These are phyloP conservation scores for Aspergillus bertholletiae DNA, from an alignment of 495 filamentous ascomycete species.

Conservation along the genomic window DNA sequence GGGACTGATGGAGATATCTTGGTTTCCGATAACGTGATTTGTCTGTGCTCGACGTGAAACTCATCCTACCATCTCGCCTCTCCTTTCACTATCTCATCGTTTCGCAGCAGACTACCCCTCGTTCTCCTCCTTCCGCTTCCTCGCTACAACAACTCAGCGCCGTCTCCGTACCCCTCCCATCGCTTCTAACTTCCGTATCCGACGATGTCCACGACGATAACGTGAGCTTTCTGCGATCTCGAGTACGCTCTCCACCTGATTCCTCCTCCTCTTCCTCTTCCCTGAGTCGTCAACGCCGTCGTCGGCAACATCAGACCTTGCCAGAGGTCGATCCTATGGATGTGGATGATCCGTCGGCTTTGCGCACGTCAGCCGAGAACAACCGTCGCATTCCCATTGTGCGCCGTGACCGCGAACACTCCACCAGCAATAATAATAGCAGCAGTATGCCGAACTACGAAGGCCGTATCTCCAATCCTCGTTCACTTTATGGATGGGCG, in stretches of 20 bases:
- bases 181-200: conserved; percentile 40
- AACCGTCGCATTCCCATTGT: conserved; percentile 43
- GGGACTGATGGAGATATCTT: neutral
- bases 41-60: neutral
- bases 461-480: conserved; percentile 43
- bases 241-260: conserved; percentile 30
- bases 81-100: neutral
- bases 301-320: conserved; percentile 27
- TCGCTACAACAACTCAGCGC: conserved; percentile 26
- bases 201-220: conserved; percentile 58
- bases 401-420: conserved; percentile 30
- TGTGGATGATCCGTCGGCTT: conserved; percentile 32
- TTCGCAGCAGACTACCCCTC: conserved; percentile 4
- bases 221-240: conserved; percentile 54
- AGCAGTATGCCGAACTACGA: conserved; percentile 43
- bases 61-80: neutral
- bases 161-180: conserved; percentile 40
- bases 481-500: conserved; percentile 58
- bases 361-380: conserved; percentile 34
- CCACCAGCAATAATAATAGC: conserved; percentile 7
- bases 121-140: conserved; percentile 26
- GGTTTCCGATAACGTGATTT: neutral
- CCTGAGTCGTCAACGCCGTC: conserved; percentile 33
- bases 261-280: conserved; percentile 32
- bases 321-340: conserved; percentile 42